Base-by-base conservation (phyloP, 1,284 basidiomycete genomes). In the Moniliella sp. region DNA sequence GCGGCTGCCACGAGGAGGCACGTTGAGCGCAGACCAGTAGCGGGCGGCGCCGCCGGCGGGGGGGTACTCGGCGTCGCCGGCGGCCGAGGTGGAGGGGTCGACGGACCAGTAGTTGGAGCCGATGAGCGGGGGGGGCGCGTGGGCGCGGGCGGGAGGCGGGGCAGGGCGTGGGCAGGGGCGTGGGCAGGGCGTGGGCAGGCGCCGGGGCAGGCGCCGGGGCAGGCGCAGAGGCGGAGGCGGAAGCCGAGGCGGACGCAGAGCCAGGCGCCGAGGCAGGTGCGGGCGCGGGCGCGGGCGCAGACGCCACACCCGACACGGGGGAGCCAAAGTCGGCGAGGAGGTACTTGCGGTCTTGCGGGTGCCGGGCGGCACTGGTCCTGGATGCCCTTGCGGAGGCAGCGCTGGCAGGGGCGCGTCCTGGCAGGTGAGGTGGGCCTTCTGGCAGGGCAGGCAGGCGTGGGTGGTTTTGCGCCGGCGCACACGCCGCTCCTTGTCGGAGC, bases 281-380 rank as follows among this genome's bases (percentile, higher is more conserved):
- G 3, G 25, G 25, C 26, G 19, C 18, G 18, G 25, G 28, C 15
- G 25, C 10, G 41, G 43, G 10, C 35, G 34, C 31, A 44, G 43
- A 32, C 48, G 45, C 13, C 27, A 34, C 26, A 43, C 46, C 35
- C 5, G n/a, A 26, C 38, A 30, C 27, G 26, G 30, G 14, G 4
- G 57, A 34, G 34, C 57, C 56, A 17, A 56, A 52, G 18, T 59
- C 56, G 19, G 55, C 55, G 7, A 59, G 42, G 28, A 59, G 70
- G 62, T 94, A 97, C 61, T 97, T 97, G 88, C 88, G 64, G 93
- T 93, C 66, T 97, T 97, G 45, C 88, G 72, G 44, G 81, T 77
- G 0, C 88, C 88, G 57, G 88, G 23, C 76, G 76, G 57, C 88
- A 97, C 39, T 74, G 76, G 37, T 74, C 72, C 4, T 75, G 76